Evolutionary conservation across 1,284 basidiomycete genomes (phyloP).

Genomic region (Rhodotorula sp.): DNA sequence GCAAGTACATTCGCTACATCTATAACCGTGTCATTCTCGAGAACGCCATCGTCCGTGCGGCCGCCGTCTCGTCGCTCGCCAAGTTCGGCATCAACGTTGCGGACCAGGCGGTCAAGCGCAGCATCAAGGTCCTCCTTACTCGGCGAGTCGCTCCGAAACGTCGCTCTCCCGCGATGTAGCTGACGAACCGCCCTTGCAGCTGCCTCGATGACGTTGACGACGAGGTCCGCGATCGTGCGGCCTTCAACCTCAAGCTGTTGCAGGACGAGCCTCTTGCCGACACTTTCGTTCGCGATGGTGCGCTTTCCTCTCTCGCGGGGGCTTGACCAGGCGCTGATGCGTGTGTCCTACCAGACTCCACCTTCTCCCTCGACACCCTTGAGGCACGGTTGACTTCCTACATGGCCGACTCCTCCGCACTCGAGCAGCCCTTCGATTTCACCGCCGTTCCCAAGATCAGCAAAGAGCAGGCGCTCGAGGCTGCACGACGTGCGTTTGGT

Average conservation of each 20-base stretch:
- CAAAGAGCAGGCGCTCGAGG: conserved; percentile 80
- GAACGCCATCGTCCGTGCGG: conserved; percentile 96
- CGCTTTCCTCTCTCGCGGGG: conserved; percentile 32
- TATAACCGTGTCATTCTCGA: conserved; percentile 99
- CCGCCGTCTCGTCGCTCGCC: conserved; percentile 88
- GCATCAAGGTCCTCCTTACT: conserved; percentile 79
- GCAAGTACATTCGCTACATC: conserved; percentile 99
- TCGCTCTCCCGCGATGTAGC: background rate
- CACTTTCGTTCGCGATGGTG: conserved; percentile 87
- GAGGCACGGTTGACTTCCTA: conserved; percentile 86
- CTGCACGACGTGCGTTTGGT: conserved; percentile 51
- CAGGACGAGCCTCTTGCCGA: conserved; percentile 76
- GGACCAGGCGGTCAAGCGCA: conserved; percentile 75
- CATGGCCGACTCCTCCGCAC: conserved; percentile 72
- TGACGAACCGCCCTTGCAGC: conserved; percentile 52
- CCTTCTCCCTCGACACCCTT: conserved; percentile 80
- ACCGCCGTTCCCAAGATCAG: conserved; percentile 85
- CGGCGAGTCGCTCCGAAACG: conserved; percentile 57
- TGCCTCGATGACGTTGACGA: conserved; percentile 99
- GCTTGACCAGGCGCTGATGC: background rate
- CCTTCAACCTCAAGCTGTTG: conserved; percentile 85
- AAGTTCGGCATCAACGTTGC: conserved; percentile 91
- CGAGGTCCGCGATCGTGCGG: conserved; percentile 96
- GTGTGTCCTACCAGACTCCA: conserved; percentile 65
- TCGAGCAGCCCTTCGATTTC: conserved; percentile 71